Evolutionary conservation across 2,329 filamentous ascomycete genomes (phyloP), one percentile per base, ranked within the genome.

Genomic region (Elsinoe arachidis): DNA sequence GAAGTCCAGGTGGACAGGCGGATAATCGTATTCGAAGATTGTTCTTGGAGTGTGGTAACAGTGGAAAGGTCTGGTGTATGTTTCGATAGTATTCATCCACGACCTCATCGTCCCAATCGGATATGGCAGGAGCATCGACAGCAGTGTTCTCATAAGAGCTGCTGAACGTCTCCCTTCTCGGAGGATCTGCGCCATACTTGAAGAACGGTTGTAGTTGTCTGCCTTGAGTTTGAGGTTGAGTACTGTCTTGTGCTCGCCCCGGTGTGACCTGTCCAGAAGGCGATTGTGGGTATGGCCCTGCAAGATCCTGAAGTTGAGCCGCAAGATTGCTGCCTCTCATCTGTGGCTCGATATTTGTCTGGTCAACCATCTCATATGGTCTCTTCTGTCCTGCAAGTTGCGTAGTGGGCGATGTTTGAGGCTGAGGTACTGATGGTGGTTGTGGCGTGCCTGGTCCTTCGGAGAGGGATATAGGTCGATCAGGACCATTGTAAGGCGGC

Each of bases 21-120:
- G 74, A 73, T 17, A 89, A 69, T 17, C 82, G 74, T 7, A 75
- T 74, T 58, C 81, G 78, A 9, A 87, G 69, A n/a, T 76, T 76
- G 12, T 72, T 69, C 63, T 80, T 83, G 56, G 72, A 81, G 55
- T 76, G 75, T 1, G 85, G 79, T 11, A 90, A 73, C 44, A 90
- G 74, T 0, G 86, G 86, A 58, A 87, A 84, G 2, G 80, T 80
- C 12, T 82, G 81, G 63, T 89, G 85, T 17, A 89, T 80, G 12
- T 80, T 73, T 3, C 76, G 75, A 55, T 87, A 78, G 63, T 88
- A 89, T 59, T 72, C 69, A 30, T 76, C 72, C 38, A 78, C 65
- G 17, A 73, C 66, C 26, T 65, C 63, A 35, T 78, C 76, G 60
- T 78, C 73, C 73, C 73, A 77, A 21, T 77, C 74, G 52, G 73